Evolutionary conservation across 1,284 basidiomycete species (phyloP), one percentile per base, ranked within the genome.

Genomic region (Malassezia equina): DNA sequence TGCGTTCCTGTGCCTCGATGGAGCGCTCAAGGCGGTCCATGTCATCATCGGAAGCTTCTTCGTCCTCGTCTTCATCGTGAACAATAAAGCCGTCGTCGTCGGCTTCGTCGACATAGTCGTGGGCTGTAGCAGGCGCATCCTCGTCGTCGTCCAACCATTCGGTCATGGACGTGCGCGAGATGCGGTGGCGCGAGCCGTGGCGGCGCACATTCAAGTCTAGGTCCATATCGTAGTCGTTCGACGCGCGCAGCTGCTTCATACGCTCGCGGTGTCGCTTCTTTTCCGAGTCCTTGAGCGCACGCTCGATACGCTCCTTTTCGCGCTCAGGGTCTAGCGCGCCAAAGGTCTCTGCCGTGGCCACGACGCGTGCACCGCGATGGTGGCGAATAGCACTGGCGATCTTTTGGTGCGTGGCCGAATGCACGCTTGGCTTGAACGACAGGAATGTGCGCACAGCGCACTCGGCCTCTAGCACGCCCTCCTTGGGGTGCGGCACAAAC

Each of bases 401-500:
- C 80, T 86, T 84, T 51, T 85, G 82, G 75, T 93, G 89, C 25
- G 88, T 88, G 71, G 88, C 85, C 9, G 86, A 88, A 68, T 88
- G 85, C 82, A 91, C 87, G 58, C 86, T 85, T 0, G 89, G 90
- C 9, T 85, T 83, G 61, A 93, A 79, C 17, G 84, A 81, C 80
- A 93, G 84, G 65, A 84, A 83, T 28, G 88, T 89, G 1, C 86
- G 85, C 58, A 93, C 80, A 58, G 86, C 79, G 1, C 84, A 83
- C 74, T 91, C 88, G 21, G 86, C 81, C 75, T 91, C 88, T 34
- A 90, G 79, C 19, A 93, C 82, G 60, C 86, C 83, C 6, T 86
- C 86, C 47, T 85, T 83, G 66, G 86, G 84, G 77, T 93, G 88
- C 65, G 90, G 88, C 11, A 88, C 86, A 58, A 90, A 86, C 58